Conservation (phyloP, 1,139 yeast species). For the Geotrichum klebahnii region DNA sequence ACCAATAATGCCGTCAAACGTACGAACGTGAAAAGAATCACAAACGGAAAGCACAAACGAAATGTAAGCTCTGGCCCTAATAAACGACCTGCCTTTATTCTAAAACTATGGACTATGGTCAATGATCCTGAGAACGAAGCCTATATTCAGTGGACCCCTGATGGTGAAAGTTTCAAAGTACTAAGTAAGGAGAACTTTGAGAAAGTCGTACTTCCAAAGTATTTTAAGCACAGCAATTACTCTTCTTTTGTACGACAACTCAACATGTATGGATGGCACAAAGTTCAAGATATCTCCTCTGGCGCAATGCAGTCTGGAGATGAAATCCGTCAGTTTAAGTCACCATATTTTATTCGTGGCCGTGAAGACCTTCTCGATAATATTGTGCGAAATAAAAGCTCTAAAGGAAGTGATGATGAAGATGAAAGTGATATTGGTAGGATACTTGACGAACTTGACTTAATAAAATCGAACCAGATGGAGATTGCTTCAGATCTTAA, state of each 20-base stretch:
- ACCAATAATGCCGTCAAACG: conserved; percentile 9
- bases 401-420: conserved; percentile 41
- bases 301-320: conserved; percentile 59
- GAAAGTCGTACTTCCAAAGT: conserved; percentile 73
- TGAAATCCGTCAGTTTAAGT: conserved; percentile 74
- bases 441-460: conserved; percentile 68
- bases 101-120: conserved; percentile 93
- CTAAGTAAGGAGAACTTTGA: conserved; percentile 82
- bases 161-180: conserved; percentile 83
- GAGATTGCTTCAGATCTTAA: conserved; percentile 79
- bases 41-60: conserved; percentile 29
- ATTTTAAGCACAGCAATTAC: conserved; percentile 90
- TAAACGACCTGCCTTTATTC: conserved; percentile 78
- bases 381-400: conserved; percentile 55
- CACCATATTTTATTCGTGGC: conserved; percentile 64
- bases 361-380: conserved; percentile 70
- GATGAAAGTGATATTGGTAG: conserved; percentile 53
- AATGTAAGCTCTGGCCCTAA: conserved; percentile 38
- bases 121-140: conserved; percentile 68
- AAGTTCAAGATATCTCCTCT: conserved; percentile 72
- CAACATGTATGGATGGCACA: conserved; percentile 98
- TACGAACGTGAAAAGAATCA: conserved; percentile 22
- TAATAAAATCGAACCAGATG: conserved; percentile 69
- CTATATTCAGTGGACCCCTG: conserved; percentile 77
- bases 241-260: conserved; percentile 92